Base-by-base conservation (phyloP, 441 rosid genomes). In the Bruguiera hainesii region DNA sequence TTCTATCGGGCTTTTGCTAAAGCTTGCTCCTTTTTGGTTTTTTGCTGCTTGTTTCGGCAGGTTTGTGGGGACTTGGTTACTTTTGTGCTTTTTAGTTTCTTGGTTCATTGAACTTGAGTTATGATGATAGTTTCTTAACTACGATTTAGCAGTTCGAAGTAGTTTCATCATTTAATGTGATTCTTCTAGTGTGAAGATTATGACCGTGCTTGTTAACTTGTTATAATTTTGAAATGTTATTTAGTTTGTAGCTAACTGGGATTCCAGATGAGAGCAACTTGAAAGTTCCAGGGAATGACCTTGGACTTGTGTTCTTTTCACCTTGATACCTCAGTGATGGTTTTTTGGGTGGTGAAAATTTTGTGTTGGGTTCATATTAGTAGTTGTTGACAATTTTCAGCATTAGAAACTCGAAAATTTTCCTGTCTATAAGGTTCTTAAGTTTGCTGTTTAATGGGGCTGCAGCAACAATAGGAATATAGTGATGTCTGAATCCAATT, bases 111-210 rank as follows among this genome's bases (percentile, higher is more conserved):
- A 33, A 33, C 37, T 62, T 79, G 35, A 69, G 70, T 28, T 65
- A 7, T 49, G 39, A 50, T 60, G 60, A 29, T 53, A 49, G 37
- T 56, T 49, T 61, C 23, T 29, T 60, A 15, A 62, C 71, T 69
- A 61, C 18, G 61, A 28, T 39, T 64, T 49, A 51, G 55, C 51
- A 69, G 82, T 77, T 79, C 85, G 73, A 37, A 73, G 56, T 64
- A 20, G 28, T 73, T 63, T 52, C 39, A 6, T 62, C 56, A n/a
- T 10, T 50, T n/a, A n/a, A 21, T 48, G 56, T 57, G 64, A 16
- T 51, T 63, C 39, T 67, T 61, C 52, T 57, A 26, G 23, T 50
- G 9, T 35, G 15, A 30, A 39, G 25, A 6, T 64, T 53, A 28
- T 23, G 37, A 50, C n/a, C 35, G 29, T 60, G 6, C 37, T 19